These are phyloP conservation scores for Suillus brevipes DNA, from an alignment of 768 basidiomycete genomes.

Conservation along the genomic window DNA sequence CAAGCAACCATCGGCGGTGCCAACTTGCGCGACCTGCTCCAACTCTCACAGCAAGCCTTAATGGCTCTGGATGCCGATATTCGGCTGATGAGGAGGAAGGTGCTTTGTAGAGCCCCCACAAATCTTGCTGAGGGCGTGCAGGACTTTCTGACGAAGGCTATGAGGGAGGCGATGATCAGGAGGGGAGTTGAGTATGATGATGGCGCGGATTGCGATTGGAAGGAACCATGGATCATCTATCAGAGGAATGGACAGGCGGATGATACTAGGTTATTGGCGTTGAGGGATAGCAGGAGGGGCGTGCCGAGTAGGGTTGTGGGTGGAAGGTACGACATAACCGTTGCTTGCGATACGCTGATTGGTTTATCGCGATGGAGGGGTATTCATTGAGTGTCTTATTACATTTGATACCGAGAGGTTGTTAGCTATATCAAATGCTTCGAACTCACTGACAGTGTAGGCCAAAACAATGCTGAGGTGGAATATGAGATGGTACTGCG, in stretches of 20 bases:
- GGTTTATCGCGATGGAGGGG: conserved; percentile 4
- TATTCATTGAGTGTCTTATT: neutral
- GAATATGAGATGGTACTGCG: neutral
- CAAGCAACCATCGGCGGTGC: neutral
- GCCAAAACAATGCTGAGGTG: neutral
- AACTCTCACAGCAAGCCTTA: neutral
- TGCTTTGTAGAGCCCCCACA: neutral
- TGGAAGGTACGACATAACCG: neutral
- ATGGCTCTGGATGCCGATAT: neutral
- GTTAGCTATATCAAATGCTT: neutral
- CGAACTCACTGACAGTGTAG: neutral
- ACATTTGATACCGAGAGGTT: neutral
- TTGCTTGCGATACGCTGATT: neutral
- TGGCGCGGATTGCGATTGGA: neutral
- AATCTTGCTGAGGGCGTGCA: neutral
- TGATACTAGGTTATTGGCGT: neutral
- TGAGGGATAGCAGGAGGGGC: conserved; percentile 1
- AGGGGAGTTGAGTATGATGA: neutral
- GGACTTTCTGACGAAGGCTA: neutral
- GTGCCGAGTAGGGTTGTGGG: neutral
- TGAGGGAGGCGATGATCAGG: conserved; percentile 2
- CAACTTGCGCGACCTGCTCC: neutral
- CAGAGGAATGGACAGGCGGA: neutral
- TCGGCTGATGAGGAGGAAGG: conserved; percentile 3
- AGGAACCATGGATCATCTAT: neutral